Base-by-base conservation (phyloP, 495 filamentous ascomycete species). In the Glonium stellatum region DNA sequence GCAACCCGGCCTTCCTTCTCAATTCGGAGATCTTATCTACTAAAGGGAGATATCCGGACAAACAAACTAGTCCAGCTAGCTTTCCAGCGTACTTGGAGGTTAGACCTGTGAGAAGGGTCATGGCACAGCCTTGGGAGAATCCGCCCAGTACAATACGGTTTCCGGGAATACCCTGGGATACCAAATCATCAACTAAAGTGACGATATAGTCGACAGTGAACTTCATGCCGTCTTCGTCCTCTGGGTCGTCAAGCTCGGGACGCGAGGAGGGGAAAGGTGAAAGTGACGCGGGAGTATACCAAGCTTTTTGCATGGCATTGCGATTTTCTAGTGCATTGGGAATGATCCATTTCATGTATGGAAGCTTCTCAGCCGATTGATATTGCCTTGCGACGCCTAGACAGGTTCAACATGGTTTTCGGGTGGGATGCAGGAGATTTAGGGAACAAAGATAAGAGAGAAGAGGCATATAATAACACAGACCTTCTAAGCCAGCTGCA, bases 101-200 rank as follows among this genome's bases (percentile, higher is more conserved):
- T 18, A 78, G 60, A 12, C 71, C 74, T 0, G 67, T 64, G 10
- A 77, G 56, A 25, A 77, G 51, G 6, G 66, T 61, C 54, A 78
- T 60, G 0, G 76, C 74, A 58, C 70, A 72, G 31, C 76, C 76
- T 54, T 77, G 75, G 34, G 69, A 72, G 61, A 78, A 78, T 1
- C 75, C 76, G 6, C 74, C 75, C 8, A 78, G 55, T 1, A 77
- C 63, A 19, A 78, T 73, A 11, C 75, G 60, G 1, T 71, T 63
- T 11, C 64, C 52, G 25, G 67, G 63, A 0, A 78, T 67, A 19
- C 76, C 74, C 25, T 66, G 68, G 37, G 59, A 41, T 0, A 73
- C 60, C 31, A 74, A 68, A 1, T 70, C 64, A 11, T 76, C 73
- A 46, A 78, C 68, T 21, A 78, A 57, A 0, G 58, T 58, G 42